A percentile compares a stretch with the other conserved stretches of the same genome.
These are phyloP conservation scores for Cercophora newfieldiana DNA, from an alignment of 495 filamentous ascomycete genomes.

Conservation along the genomic window DNA sequence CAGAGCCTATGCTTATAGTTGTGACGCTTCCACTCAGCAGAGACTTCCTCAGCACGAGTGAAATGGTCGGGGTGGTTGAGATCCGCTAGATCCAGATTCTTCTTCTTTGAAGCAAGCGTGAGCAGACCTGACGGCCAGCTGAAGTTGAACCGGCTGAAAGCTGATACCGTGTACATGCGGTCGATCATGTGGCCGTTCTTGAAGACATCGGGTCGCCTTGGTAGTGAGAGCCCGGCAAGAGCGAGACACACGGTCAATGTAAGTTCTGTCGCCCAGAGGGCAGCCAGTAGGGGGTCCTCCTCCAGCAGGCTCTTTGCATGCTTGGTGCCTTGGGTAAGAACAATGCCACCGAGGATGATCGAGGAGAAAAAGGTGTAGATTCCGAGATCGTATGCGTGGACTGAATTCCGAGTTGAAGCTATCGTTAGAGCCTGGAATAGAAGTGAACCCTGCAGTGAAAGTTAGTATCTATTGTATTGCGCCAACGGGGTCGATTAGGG, in stretches of 20 bases:
- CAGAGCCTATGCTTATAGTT: constrained; percentile 57
- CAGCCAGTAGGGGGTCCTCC: constrained; percentile 25
- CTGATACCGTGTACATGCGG: constrained; percentile 59
- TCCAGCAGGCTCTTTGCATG: constrained; percentile 35
- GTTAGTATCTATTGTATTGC: constrained; percentile 18
- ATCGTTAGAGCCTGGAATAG: constrained; percentile 49
- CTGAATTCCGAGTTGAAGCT: constrained; percentile 43
- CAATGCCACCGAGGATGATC: constrained; percentile 37
- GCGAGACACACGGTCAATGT: constrained; percentile 35
- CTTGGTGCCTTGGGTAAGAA: constrained; percentile 41
- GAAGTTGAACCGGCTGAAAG: constrained; percentile 63
- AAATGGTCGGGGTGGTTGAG: constrained; percentile 56
- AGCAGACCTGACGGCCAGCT: constrained; percentile 61
- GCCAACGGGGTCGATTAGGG: background rate
- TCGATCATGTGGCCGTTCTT: constrained; percentile 62
- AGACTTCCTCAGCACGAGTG: constrained; percentile 49
- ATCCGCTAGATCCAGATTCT: constrained; percentile 58
- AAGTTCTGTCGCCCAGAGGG: constrained; percentile 43
- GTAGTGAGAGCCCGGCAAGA: constrained; percentile 50
- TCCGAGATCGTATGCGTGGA: constrained; percentile 50
- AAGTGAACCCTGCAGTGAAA: constrained; percentile 38
- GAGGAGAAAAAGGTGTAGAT: constrained; percentile 47
- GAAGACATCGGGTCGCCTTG: constrained; percentile 68
- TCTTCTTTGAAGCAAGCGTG: constrained; percentile 51
- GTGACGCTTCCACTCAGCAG: constrained; percentile 52